Evolutionary conservation across 139 green algal genomes (phyloP), one percentile per base, ranked within the genome.

Genomic region (Mesostigma viride): DNA sequence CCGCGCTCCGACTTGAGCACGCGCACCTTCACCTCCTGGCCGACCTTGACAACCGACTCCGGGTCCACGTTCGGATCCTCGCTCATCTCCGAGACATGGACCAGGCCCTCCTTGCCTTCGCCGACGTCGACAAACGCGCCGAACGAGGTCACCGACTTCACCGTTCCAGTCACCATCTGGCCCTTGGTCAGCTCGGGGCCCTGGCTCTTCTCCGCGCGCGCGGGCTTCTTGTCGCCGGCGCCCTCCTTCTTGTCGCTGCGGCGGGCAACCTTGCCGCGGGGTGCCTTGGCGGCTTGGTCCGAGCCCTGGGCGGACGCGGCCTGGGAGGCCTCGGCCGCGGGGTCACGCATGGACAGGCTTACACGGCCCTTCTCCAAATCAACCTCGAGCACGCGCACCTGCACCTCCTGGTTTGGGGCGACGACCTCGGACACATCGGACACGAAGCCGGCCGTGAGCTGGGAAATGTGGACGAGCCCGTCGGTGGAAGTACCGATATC

Each of bases 121-220:
- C 88, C 89, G 65, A 97, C 87, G 75, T 97, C 83, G 6, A 98
- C 86, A 72, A 99, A 99, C 0, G 86, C 87, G 32, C 93, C 93
- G 22, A 56, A 56, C 45, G 45, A 56, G 22, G 45, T 56, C 45
- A n/a, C n/a, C n/a, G n/a, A n/a, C 30, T 62, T n/a, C n/a, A n/a
- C n/a, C n/a, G n/a, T n/a, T n/a, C n/a, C n/a, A n/a, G n/a, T n/a
- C n/a, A n/a, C n/a, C n/a, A n/a, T n/a, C n/a, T n/a, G n/a, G n/a
- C n/a, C n/a, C n/a, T n/a, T n/a, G n/a, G n/a, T n/a, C n/a, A n/a
- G n/a, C n/a, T n/a, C n/a, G n/a, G n/a, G n/a, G n/a, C n/a, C n/a
- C n/a, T n/a, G n/a, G n/a, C n/a, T n/a, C n/a, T 8, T 17, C 53
- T 31, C 53, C 40, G 40, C 40, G 8, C 40, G 8, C 40, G 11